A percentile compares a stretch with the other conserved stretches of the same genome.
Conservation (phyloP, 768 basidiomycete species). For the Lactarius deliciosus region DNA sequence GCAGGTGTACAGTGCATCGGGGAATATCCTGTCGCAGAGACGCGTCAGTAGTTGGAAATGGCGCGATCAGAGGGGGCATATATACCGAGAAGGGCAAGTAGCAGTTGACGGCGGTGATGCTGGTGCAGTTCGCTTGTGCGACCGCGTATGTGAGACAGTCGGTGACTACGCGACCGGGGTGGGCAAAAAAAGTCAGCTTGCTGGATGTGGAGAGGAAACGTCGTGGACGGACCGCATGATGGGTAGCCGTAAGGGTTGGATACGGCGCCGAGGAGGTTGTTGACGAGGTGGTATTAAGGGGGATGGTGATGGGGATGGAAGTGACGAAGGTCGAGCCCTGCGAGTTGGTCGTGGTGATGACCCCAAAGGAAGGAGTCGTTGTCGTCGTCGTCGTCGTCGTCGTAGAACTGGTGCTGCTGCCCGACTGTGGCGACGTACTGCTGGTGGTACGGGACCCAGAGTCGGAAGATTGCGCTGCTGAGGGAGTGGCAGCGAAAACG, state of each 20-base stretch:
- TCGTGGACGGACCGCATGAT: conserved; percentile 23
- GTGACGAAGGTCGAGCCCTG: conserved; percentile 25
- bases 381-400: neutral
- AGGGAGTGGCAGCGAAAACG: neutral
- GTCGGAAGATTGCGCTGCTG: neutral
- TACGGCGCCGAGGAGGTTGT: conserved; percentile 19
- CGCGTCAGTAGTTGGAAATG: neutral
- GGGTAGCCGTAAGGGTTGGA: conserved; percentile 21
- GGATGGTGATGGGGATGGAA: conserved; percentile 27
- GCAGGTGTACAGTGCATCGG: conserved; percentile 41
- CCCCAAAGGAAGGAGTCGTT: conserved; percentile 7
- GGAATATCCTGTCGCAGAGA: conserved; percentile 35
- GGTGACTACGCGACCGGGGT: conserved; percentile 38
- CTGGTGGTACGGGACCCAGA: neutral
- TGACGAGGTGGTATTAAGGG: conserved; percentile 2
- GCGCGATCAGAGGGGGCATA: too few relatives aligned
- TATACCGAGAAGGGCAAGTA: conserved; percentile 45
- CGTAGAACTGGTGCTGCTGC: neutral
- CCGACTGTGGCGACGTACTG: neutral
- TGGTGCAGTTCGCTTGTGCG: conserved; percentile 43
- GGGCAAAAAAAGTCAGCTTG: neutral
- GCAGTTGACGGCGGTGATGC: conserved; percentile 49
- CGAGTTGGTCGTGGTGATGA: conserved; percentile 26
- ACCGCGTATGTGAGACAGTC: conserved; percentile 45
- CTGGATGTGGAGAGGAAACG: neutral